A percentile compares a stretch with the other conserved stretches of the same genome.
phyloP scores from a whole-genome alignment of 1,284 basidiomycete genomes.

The Rhodotorula sp. region DNA sequence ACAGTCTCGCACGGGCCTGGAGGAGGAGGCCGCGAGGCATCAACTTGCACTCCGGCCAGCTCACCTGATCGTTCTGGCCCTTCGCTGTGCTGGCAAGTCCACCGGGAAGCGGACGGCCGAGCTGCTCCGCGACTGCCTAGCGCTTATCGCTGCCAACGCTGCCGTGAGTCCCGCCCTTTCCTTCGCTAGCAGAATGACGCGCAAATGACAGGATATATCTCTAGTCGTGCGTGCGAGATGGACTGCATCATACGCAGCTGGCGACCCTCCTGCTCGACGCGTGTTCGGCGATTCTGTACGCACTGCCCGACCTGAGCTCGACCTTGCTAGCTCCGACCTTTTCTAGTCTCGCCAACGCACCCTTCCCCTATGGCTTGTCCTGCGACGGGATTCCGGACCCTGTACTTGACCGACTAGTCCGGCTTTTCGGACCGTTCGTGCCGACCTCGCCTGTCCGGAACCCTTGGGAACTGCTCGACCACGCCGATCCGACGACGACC shows the following conservation, averaged over 20 bases:
- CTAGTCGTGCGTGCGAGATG: not conserved
- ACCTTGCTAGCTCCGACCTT: constrained; percentile 8
- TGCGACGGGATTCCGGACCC: constrained; percentile 21
- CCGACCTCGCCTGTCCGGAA: constrained; percentile 19
- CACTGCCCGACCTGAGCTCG: constrained; percentile 21
- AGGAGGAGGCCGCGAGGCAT: not conserved
- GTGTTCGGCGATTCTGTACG: constrained; percentile 30
- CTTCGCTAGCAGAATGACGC: not conserved
- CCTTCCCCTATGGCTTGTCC: not conserved
- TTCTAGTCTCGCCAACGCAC: constrained; percentile 3
- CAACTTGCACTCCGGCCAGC: constrained; percentile 12
- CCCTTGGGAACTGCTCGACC: constrained; percentile 39
- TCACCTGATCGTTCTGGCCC: constrained; percentile 22
- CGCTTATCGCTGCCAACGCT: constrained; percentile 11
- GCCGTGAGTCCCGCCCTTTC: constrained; percentile 9
- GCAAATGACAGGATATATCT: not conserved
- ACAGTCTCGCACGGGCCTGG: too few species aligned
- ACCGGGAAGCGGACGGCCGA: constrained; percentile 14
- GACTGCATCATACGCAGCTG: not conserved
- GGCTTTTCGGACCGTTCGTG: constrained; percentile 24
- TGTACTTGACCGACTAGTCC: constrained; percentile 25
- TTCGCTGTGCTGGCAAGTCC: constrained; percentile 19
- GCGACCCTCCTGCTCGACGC: constrained; percentile 30
- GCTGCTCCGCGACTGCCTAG: constrained; percentile 24
- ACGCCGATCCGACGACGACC: constrained; percentile 22